Evolutionary conservation across 805 yeast genomes (phyloP).

Genomic region (Schwanniomyces polymorphus): DNA sequence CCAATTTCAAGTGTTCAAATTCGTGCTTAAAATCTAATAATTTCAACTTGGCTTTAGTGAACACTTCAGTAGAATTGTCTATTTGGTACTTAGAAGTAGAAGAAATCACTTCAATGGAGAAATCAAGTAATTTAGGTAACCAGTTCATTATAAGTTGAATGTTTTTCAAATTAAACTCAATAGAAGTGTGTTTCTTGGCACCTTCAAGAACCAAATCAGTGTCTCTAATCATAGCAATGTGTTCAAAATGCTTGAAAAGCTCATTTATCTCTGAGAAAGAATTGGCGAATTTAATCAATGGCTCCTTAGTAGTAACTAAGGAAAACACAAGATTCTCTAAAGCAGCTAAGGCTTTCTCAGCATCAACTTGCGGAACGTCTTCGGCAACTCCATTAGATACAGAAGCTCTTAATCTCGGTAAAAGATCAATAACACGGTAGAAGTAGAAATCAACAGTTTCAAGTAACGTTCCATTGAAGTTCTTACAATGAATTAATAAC

Average conservation of each 20-base stretch:
- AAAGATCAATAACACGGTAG: constrained; percentile 70
- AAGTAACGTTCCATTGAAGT: constrained; percentile 40
- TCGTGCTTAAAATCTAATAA: constrained; percentile 9
- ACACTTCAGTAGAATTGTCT: constrained; percentile 8
- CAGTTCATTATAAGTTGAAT: constrained; percentile 18
- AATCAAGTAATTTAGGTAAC: constrained; percentile 39
- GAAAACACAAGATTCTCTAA: constrained; percentile 68
- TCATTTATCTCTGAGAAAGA: constrained; percentile 14
- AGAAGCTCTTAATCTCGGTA: constrained; percentile 75
- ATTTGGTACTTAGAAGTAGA: constrained; percentile 10
- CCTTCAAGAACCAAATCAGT: constrained; percentile 8
- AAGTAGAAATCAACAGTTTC: constrained; percentile 51
- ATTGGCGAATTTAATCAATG: constrained; percentile 36
- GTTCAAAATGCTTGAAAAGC: constrained; percentile 12
- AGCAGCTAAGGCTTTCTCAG: constrained; percentile 74
- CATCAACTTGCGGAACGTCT: constrained; percentile 74
- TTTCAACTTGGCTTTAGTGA: constrained; percentile 14
- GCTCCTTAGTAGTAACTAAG: constrained; percentile 53
- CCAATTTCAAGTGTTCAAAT: constrained; percentile 20
- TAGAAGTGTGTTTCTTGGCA: constrained; percentile 17
- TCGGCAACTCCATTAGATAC: constrained; percentile 54
- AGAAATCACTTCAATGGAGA: constrained; percentile 20
- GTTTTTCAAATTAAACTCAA: constrained; percentile 13
- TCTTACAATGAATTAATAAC: constrained; percentile 55
- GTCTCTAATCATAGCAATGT: constrained; percentile 11